Conservation (phyloP, 1,284 basidiomycete species). For the Cryptococcus hybrid region DNA sequence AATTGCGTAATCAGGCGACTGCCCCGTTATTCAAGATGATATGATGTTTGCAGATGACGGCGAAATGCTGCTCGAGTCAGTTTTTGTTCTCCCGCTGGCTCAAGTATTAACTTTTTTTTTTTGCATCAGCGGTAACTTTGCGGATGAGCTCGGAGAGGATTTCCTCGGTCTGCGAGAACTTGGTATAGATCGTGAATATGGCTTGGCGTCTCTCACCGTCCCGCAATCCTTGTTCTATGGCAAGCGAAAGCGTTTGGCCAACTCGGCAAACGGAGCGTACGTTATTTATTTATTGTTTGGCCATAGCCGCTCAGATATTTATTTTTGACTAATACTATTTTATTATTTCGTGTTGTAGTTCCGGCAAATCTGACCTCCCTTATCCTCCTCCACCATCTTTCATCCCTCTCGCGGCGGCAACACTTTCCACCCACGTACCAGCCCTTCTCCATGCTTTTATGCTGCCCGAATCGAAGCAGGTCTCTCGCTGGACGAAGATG, state of each 20-base stretch:
- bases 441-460: conserved; percentile 78
- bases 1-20: conserved; percentile 22
- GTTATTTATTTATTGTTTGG: neutral
- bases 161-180: conserved; percentile 86
- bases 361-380: conserved; percentile 53
- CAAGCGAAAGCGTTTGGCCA: conserved; percentile 52
- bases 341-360: neutral
- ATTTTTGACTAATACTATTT: neutral
- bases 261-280: conserved; percentile 11
- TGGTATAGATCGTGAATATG: conserved; percentile 84
- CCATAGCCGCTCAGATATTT: too few relatives aligned
- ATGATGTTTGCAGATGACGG: conserved; percentile 79
- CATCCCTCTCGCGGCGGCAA: conserved; percentile 63
- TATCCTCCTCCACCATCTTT: conserved; percentile 82
- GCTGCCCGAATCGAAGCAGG: conserved; percentile 56
- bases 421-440: conserved; percentile 69
- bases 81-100: conserved; percentile 1
- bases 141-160: conserved; percentile 85
- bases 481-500: conserved; percentile 31
- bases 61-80: conserved; percentile 66
- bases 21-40: conserved; percentile 57
- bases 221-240: conserved; percentile 77
- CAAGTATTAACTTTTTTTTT: neutral
- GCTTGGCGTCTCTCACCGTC: conserved; percentile 72
- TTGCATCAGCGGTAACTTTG: conserved; percentile 70